Percentiles rank a stretch among this genome's conserved stretches.
Evolutionary conservation across 169 alveolate genomes (phyloP).

Genomic region (Plasmodium ovale): DNA sequence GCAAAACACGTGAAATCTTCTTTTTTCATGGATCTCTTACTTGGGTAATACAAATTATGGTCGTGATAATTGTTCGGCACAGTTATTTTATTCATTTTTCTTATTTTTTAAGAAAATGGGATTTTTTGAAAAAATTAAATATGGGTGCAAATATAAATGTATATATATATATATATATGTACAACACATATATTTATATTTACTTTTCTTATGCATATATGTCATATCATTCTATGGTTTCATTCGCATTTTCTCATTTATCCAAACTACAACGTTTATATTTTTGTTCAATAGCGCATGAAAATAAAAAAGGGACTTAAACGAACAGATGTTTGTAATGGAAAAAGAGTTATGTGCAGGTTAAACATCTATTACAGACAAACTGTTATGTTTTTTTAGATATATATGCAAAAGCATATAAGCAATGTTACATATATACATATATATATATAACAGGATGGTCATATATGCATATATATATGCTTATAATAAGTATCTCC

Average conservation of each 20-base stretch:
- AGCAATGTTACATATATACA: background rate
- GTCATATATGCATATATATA: too few relatives aligned
- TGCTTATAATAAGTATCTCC: background rate
- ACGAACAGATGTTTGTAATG: too few relatives aligned
- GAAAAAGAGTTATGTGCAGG: too few relatives aligned
- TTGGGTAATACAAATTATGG: slow-evolving; percentile 24
- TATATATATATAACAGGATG: background rate
- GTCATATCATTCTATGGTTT: background rate
- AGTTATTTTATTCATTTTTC: slow-evolving; percentile 66
- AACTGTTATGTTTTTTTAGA: too few relatives aligned
- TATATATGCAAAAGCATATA: background rate
- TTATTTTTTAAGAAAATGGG: background rate
- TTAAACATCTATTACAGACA: too few relatives aligned
- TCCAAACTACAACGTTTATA: background rate
- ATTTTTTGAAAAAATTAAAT: background rate
- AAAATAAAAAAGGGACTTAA: background rate
- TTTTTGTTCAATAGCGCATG: too few relatives aligned
- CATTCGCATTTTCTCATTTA: background rate
- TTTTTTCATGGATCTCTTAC: background rate
- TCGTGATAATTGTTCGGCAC: slow-evolving; percentile 23
- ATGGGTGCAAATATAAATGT: background rate
- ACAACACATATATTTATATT: background rate
- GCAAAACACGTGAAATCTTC: slow-evolving; percentile 17
- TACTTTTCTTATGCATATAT: background rate
- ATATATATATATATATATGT: background rate